phyloP scores from a whole-genome alignment of 1,284 basidiomycete genomes.

The Cronartium quercuum region DNA sequence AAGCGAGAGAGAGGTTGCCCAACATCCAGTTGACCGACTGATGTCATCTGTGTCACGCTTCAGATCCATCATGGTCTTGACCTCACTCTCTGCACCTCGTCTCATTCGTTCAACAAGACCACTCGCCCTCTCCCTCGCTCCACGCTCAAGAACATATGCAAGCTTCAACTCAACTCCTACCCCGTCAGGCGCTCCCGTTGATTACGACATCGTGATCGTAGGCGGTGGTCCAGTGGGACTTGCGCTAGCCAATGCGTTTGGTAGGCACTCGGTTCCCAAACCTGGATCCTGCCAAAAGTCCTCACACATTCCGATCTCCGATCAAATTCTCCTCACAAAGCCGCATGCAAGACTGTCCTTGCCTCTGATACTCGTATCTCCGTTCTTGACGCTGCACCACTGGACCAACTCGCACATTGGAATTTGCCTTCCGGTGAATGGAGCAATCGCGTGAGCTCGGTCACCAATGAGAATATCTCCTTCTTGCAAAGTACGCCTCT shows the following conservation, averaged over 20 bases:
- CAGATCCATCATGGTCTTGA: too few relatives aligned
- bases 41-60: too few relatives aligned
- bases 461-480: conserved; percentile 71
- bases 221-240: conserved; percentile 90
- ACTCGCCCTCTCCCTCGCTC: too few relatives aligned
- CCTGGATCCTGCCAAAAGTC: not conserved
- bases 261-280: conserved; percentile 48
- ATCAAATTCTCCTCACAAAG: conserved; percentile 14
- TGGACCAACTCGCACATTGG: conserved; percentile 67
- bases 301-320: not conserved
- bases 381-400: conserved; percentile 71
- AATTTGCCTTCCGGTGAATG: conserved; percentile 57
- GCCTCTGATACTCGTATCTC: conserved; percentile 52
- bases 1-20: too few relatives aligned
- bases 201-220: conserved; percentile 74
- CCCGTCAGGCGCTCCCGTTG: not conserved
- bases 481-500: conserved; percentile 64
- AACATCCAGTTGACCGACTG: too few relatives aligned
- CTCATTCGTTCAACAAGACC: too few relatives aligned
- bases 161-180: not conserved
- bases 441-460: conserved; percentile 82
- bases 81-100: too few relatives aligned
- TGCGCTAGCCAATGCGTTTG: conserved; percentile 76
- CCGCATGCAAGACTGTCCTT: conserved; percentile 4
- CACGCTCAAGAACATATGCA: not conserved